These are phyloP conservation scores for Pseudogymnoascus sp. DNA, from an alignment of 2,329 filamentous ascomycete species.

Conservation along the genomic window DNA sequence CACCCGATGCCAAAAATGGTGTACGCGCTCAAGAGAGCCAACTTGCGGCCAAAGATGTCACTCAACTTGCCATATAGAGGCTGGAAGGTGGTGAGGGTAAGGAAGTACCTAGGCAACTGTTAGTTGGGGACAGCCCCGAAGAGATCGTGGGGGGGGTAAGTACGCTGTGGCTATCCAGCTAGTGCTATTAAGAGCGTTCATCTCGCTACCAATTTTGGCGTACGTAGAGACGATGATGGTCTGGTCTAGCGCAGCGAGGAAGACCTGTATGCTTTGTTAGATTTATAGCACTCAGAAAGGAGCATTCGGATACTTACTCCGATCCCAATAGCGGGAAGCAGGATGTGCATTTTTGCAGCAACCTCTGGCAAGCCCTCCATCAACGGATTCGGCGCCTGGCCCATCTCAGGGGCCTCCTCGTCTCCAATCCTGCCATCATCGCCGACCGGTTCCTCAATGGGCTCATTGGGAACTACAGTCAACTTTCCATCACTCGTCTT, in stretches of 20 bases:
- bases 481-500: conserved; percentile 19
- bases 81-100: conserved; percentile 68
- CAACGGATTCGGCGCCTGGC: conserved; percentile 18
- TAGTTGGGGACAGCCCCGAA: neutral
- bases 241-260: conserved; percentile 67
- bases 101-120: conserved; percentile 49
- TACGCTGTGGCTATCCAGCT: conserved; percentile 63
- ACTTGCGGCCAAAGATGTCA: conserved; percentile 64
- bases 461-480: conserved; percentile 13
- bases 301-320: conserved; percentile 39
- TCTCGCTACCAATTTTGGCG: conserved; percentile 66
- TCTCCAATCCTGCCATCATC: conserved; percentile 20
- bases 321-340: conserved; percentile 54
- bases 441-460: conserved; percentile 23
- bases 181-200: conserved; percentile 66
- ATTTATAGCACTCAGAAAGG: neutral
- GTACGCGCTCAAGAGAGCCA: conserved; percentile 58
- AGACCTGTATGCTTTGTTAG: conserved; percentile 45
- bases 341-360: conserved; percentile 44
- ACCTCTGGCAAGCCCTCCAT: conserved; percentile 20
- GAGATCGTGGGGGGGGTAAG: conserved; percentile 2
- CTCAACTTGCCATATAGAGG: conserved; percentile 65
- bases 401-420: conserved; percentile 15
- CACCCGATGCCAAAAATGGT: conserved; percentile 58
- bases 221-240: conserved; percentile 74